Evolutionary conservation across 768 basidiomycete genomes (phyloP).

Genomic region (Suillus subluteus): DNA sequence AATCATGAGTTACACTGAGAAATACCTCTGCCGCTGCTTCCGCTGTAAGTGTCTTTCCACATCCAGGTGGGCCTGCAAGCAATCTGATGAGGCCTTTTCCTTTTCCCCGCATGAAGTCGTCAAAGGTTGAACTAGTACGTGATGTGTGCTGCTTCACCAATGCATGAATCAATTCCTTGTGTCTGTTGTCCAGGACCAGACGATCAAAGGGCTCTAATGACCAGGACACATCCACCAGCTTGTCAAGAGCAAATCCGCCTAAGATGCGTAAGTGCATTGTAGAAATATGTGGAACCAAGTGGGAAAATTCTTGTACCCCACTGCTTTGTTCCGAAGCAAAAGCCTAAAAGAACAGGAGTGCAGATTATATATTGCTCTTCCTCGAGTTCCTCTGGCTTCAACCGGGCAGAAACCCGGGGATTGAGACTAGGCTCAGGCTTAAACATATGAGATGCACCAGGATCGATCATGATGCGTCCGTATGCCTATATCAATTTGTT

Average conservation of each 20-base stretch:
- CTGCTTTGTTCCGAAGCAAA: neutral
- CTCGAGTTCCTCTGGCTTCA: neutral
- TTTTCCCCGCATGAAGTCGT: neutral
- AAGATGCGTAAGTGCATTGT: neutral
- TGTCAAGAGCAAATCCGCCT: conserved; percentile 1
- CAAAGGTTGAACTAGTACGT: neutral
- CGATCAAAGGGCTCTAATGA: neutral
- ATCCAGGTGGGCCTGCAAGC: conserved; percentile 31
- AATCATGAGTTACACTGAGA: neutral
- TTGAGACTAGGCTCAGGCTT: neutral
- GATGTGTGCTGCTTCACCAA: neutral
- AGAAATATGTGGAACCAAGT: too few relatives aligned
- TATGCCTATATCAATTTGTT: neutral
- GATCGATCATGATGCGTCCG: conserved; percentile 1
- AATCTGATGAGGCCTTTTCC: conserved; percentile 19
- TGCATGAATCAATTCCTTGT: neutral
- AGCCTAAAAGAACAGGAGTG: neutral
- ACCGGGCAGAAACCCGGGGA: neutral
- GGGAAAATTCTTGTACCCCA: neutral
- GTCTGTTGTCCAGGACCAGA: neutral
- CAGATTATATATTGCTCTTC: conserved; percentile 5
- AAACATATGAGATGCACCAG: neutral
- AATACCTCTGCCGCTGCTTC: conserved; percentile 63
- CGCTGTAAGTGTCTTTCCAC: conserved; percentile 59
- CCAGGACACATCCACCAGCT: neutral